Base-by-base conservation (phyloP, 129 eudicot genomes). In the Flaveria sonorensis region DNA sequence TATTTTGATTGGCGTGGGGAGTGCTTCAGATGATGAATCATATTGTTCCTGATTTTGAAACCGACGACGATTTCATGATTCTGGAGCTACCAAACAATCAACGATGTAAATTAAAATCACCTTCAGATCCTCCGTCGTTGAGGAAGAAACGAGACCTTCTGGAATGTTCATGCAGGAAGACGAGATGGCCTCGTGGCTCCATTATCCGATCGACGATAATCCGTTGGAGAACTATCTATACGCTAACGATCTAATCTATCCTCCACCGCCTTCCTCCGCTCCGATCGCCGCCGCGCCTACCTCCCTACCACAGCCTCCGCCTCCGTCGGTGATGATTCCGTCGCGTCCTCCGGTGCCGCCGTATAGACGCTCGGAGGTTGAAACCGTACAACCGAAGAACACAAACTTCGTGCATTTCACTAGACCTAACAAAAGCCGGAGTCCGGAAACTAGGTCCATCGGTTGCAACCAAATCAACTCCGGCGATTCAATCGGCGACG, bases 111-210 rank as follows among this genome's bases (percentile, higher is more conserved):
- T 60, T 26, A 69, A 10, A 23, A 59, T 40, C 7, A 36, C 40
- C 40, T 36, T 36, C 40, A 36, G 40, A 71, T 78, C 80, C 68
- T 16, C 77, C 19, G 59, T 52, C 10, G 51, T 2, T 7, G 84
- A 48, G 56, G 79, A 68, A 39, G 73, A 70, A 28, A 18, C 81
- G 26, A 55, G 68, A 20, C 77, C 72, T 20, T 62, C 81, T 32
- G 82, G 86, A 10, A 50, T 83, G 67, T 79, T 81, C 82, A 88
- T 89, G 83, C 88, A 85, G 46, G 96, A 88, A 43, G 88, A 86
- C 19, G 98, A 88, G 57, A 88, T 88, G 80, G 72, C 83, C 10
- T 71, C 90, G 3, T 92, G 98, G 96, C 85, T 86, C 65, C 86
- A 89, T 66, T 86, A 77, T 40, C 89, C 92, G 0, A n/a, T 81